Percentiles rank a stretch among this genome's conserved stretches.
These are phyloP conservation scores for Candida cerambycidarum DNA, from an alignment of 805 yeast species.

Conservation along the genomic window DNA sequence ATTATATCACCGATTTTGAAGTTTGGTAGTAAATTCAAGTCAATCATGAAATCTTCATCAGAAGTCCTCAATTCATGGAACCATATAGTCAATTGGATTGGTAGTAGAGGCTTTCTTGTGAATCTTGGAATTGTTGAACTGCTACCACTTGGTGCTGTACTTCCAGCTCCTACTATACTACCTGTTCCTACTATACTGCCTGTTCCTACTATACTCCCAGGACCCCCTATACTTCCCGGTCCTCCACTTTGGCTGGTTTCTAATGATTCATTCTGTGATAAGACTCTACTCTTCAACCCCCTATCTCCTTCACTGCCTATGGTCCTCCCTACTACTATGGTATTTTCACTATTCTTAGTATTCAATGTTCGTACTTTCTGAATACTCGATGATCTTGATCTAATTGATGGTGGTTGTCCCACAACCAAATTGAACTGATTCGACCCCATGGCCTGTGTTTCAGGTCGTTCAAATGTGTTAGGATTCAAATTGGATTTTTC, in stretches of 20 bases:
- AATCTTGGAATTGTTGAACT: background rate
- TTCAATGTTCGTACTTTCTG: slow-evolving; percentile 8
- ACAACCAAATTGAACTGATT: slow-evolving; percentile 20
- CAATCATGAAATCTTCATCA: slow-evolving; percentile 60
- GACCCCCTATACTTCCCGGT: background rate
- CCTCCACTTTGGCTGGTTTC: background rate
- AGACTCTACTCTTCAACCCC: slow-evolving; percentile 5
- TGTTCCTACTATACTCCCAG: too few relatives aligned
- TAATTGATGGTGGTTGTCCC: slow-evolving; percentile 13
- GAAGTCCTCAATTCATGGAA: slow-evolving; percentile 70
- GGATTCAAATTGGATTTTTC: slow-evolving; percentile 6
- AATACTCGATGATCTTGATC: slow-evolving; percentile 15
- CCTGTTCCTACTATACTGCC: slow-evolving; percentile 1
- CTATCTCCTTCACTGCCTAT: slow-evolving; percentile 9
- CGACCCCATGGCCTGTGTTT: slow-evolving; percentile 17
- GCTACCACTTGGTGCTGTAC: background rate
- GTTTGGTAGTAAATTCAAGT: slow-evolving; percentile 58
- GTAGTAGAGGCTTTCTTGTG: slow-evolving; percentile 17
- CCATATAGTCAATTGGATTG: slow-evolving; percentile 47
- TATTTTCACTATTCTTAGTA: slow-evolving; percentile 14
- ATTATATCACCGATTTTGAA: slow-evolving; percentile 75
- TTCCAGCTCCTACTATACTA: background rate
- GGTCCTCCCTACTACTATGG: slow-evolving; percentile 16
- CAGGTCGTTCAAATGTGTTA: slow-evolving; percentile 1
- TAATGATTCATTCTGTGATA: slow-evolving; percentile 12